Percentiles rank a stretch among this genome's conserved stretches.
Conservation (phyloP, 2,329 filamentous ascomycete species). For the Phialophora macrospora region DNA sequence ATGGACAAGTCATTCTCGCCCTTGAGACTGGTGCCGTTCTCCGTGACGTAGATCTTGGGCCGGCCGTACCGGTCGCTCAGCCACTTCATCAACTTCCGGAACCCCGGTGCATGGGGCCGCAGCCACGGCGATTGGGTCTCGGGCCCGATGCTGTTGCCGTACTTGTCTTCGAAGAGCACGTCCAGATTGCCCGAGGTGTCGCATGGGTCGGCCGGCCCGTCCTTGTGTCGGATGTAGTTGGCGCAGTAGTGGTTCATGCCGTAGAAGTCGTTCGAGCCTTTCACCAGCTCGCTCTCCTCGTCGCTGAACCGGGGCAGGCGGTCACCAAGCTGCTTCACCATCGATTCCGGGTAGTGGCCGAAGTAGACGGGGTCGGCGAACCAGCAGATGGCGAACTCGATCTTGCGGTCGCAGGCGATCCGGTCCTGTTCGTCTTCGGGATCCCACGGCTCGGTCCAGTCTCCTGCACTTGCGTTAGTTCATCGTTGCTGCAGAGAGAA, state of each 20-base stretch:
- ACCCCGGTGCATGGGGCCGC: slow-evolving; percentile 73
- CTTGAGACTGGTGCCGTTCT: slow-evolving; percentile 85
- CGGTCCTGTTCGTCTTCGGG: slow-evolving; percentile 73
- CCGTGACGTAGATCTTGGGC: slow-evolving; percentile 83
- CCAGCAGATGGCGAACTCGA: slow-evolving; percentile 87
- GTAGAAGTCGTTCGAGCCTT: slow-evolving; percentile 91
- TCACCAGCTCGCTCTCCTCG: slow-evolving; percentile 73
- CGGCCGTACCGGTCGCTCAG: slow-evolving; percentile 74
- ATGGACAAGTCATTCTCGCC: slow-evolving; percentile 76
- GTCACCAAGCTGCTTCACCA: slow-evolving; percentile 78
- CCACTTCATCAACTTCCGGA: slow-evolving; percentile 77
- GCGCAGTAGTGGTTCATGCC: slow-evolving; percentile 94
- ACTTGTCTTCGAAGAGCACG: slow-evolving; percentile 71
- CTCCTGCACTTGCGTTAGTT: slow-evolving; percentile 54
- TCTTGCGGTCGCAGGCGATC: slow-evolving; percentile 76
- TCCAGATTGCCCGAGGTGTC: slow-evolving; percentile 80
- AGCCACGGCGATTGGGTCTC: slow-evolving; percentile 86
- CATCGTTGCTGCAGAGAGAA: background rate
- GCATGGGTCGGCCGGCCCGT: slow-evolving; percentile 58
- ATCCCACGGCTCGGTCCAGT: slow-evolving; percentile 83
- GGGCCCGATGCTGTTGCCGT: slow-evolving; percentile 73
- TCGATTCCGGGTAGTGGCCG: slow-evolving; percentile 81
- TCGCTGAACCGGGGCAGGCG: slow-evolving; percentile 75
- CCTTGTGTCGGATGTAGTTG: slow-evolving; percentile 78
- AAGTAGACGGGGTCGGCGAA: slow-evolving; percentile 87